phyloP scores from a whole-genome alignment of 768 basidiomycete genomes.

The Pulveroboletus sp. region DNA sequence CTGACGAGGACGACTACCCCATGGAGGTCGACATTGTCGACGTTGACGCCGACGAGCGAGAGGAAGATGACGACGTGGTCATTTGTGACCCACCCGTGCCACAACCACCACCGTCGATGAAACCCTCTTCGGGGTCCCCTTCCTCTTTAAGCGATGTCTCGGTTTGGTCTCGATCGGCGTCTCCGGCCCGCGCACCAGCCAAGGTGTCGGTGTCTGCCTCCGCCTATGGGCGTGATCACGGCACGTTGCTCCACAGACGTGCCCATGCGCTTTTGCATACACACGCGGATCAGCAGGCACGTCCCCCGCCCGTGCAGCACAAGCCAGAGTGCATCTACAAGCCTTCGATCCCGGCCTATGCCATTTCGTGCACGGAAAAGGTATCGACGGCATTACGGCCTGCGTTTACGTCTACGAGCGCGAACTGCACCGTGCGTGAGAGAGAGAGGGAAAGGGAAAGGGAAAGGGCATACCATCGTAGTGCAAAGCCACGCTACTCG shows the following conservation, averaged over 20 bases:
- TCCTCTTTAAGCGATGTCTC: constrained; percentile 23
- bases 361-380: constrained; percentile 31
- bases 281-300: constrained; percentile 18
- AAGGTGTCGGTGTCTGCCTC: no score
- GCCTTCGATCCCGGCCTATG: constrained; percentile 31
- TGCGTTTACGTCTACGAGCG: constrained; percentile 28
- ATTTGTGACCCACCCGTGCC: constrained; percentile 1
- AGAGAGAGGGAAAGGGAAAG: constrained; percentile 15
- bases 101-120: constrained; percentile 4
- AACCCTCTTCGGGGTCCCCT: constrained; percentile 20
- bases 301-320: background rate
- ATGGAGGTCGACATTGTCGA: constrained; percentile 23
- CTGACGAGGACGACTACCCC: constrained; percentile 19
- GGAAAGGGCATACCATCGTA: no score
- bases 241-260: constrained; percentile 13
- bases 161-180: constrained; percentile 25
- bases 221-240: no score
- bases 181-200: constrained; percentile 18
- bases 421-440: constrained; percentile 16
- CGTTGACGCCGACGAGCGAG: background rate
- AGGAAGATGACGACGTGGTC: background rate
- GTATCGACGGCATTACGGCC: constrained; percentile 34
- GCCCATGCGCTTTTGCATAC: background rate
- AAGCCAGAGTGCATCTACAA: constrained; percentile 24
- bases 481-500: constrained; percentile 7